Conservation (phyloP, 2,329 filamentous ascomycete genomes). For the Calonectria hongkongensis region DNA sequence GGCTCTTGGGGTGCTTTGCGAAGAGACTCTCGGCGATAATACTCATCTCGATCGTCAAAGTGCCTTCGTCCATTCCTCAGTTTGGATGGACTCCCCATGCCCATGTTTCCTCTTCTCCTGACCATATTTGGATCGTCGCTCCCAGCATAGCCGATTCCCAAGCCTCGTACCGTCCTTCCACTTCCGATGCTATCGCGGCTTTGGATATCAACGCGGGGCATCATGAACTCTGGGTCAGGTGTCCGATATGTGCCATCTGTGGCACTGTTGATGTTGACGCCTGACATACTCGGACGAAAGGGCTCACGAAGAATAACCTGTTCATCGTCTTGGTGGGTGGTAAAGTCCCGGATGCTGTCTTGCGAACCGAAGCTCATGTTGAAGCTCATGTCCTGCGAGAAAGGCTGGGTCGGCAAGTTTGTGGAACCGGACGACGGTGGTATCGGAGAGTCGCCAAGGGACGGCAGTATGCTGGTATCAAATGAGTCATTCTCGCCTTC, state of each 20-base stretch:
- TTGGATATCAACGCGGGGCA: constrained; percentile 69
- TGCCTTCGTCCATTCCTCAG: constrained; percentile 46
- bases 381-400: constrained; percentile 60
- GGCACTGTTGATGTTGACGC: constrained; percentile 56
- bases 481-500: constrained; percentile 78
- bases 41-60: constrained; percentile 45
- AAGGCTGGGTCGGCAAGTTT: constrained; percentile 67
- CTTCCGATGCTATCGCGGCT: constrained; percentile 60
- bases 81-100: constrained; percentile 52
- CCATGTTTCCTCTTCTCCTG: constrained; percentile 52
- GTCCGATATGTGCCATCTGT: constrained; percentile 57
- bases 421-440: constrained; percentile 59
- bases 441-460: constrained; percentile 62
- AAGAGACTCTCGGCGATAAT: constrained; percentile 40
- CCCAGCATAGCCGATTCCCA: constrained; percentile 45
- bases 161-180: constrained; percentile 58
- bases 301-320: constrained; percentile 72
- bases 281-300: constrained; percentile 72
- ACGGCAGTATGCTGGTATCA: constrained; percentile 72
- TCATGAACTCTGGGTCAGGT: constrained; percentile 71
- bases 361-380: constrained; percentile 68
- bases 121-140: constrained; percentile 53
- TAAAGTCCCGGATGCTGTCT: constrained; percentile 74
- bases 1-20: constrained; percentile 46
- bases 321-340: constrained; percentile 72